phyloP scores from a whole-genome alignment of 2,329 filamentous ascomycete genomes.

The Fusarium vanettenii region DNA sequence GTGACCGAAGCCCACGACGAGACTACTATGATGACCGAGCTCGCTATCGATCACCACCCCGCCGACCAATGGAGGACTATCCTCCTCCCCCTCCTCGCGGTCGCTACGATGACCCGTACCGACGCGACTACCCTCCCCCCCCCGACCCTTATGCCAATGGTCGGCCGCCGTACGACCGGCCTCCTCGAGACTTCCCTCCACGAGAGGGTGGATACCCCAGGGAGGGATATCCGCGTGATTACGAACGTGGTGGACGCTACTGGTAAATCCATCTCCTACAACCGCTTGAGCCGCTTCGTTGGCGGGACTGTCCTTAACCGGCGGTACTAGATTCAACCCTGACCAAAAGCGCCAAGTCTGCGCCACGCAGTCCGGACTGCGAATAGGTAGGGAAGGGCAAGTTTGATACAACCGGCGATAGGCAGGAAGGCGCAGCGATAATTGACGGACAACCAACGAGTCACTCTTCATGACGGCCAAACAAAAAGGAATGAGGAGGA shows the following conservation, averaged over 20 bases:
- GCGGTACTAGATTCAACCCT: conserved; percentile 49
- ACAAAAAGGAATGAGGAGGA: conserved; percentile 26
- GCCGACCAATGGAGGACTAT: conserved; percentile 84
- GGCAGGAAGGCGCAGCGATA: conserved; percentile 27
- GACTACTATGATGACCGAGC: conserved; percentile 90
- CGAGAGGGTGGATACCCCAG: conserved; percentile 54
- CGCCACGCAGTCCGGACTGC: conserved; percentile 23
- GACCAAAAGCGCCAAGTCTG: conserved; percentile 28
- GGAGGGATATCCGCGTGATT: conserved; percentile 59
- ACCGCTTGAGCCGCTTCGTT: conserved; percentile 40
- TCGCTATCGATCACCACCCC: conserved; percentile 83
- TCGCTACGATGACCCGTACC: conserved; percentile 83
- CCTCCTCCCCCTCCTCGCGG: conserved; percentile 73
- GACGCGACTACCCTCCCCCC: conserved; percentile 73
- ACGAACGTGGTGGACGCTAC: conserved; percentile 63
- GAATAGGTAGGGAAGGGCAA: conserved; percentile 27
- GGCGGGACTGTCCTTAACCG: conserved; percentile 51
- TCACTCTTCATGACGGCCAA: conserved; percentile 33
- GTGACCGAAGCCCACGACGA: conserved; percentile 85
- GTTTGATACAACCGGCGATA: conserved; percentile 29
- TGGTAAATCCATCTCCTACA: conserved; percentile 56
- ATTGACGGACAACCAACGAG: conserved; percentile 36
- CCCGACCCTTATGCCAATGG: conserved; percentile 72
- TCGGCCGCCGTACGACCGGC: conserved; percentile 67
- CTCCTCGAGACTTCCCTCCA: conserved; percentile 64